Percentiles rank a stretch among this genome's conserved stretches.
Evolutionary conservation across 2,329 filamentous ascomycete genomes (phyloP).

Genomic region (Neospermospora avenae): DNA sequence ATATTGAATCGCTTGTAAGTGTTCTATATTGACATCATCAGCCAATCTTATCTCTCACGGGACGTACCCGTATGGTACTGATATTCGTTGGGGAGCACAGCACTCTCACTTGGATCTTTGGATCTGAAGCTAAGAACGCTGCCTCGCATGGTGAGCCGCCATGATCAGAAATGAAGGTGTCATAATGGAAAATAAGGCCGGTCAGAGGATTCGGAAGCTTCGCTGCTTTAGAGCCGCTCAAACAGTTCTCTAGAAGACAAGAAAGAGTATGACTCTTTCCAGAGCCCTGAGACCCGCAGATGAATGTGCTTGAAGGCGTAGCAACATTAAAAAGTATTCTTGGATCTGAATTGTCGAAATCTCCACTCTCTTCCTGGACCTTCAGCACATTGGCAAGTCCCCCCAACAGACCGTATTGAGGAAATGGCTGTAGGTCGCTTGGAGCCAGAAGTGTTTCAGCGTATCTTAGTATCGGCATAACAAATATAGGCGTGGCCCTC

Average conservation of each 20-base stretch:
- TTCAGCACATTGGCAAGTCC: neutral
- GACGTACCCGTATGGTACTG: constrained; percentile 37
- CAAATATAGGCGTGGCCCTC: neutral
- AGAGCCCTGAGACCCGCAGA: constrained; percentile 61
- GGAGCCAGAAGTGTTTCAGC: neutral
- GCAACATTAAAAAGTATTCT: constrained; percentile 51
- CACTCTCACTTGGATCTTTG: constrained; percentile 46
- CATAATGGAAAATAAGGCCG: constrained; percentile 55
- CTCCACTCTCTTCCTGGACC: neutral
- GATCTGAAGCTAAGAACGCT: constrained; percentile 47
- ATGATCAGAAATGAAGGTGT: constrained; percentile 41
- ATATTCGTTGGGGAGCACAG: constrained; percentile 50
- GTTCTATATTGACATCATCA: constrained; percentile 6
- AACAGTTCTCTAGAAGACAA: constrained; percentile 50
- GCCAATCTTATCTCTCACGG: neutral
- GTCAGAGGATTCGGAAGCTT: constrained; percentile 42
- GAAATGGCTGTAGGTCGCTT: neutral
- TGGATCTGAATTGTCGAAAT: constrained; percentile 19
- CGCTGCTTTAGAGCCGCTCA: constrained; percentile 39
- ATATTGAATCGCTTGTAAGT: constrained; percentile 43
- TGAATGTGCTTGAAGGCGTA: constrained; percentile 55
- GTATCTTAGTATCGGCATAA: neutral
- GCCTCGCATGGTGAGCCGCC: constrained; percentile 47
- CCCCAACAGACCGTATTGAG: neutral
- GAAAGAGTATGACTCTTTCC: constrained; percentile 60